Base-by-base conservation (phyloP, 139 green algal species). In the Diplosphaera chodatii region DNA sequence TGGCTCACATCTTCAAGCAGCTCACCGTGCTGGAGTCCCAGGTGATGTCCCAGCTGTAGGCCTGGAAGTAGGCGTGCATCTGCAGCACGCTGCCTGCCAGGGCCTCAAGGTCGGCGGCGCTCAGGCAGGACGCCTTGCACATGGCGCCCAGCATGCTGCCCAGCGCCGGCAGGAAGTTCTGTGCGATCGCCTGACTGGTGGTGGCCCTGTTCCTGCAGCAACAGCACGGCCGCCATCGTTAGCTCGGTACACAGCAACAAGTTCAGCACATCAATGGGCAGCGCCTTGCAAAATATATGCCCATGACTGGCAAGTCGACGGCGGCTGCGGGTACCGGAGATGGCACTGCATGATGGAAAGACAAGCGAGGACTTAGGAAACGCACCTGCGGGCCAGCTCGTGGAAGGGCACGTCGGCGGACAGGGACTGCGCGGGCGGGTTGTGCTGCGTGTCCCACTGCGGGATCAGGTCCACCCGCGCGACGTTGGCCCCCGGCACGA, bases 401-500 rank as follows among this genome's bases (percentile, higher is more conserved):
- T 29, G 59, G 67, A 63, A 72, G 0, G 67, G 67, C 37, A 72
- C 67, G 27, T 41, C 67, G 25, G 67, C 67, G 15, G 62, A 48
- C 28, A 48, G 40, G 20, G 59, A 64, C 67, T 72, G 67, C 16
- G 67, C 67, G 32, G 67, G 67, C 0, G 67, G 28, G 20, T 41
- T 29, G 67, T 72, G 62, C n/a, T 72, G 67, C 15, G 29, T 29
- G 62, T 72, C 67, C 67, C 67, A 72, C 67, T 64, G 59, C 40
- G 62, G 59, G 33, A 72, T 29, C 67, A 72, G 40, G 3, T 72
- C 67, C 40, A 72, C 67, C 18, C 40, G 62, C 29, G 59, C 67
- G 15, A 72, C 28, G 0, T 41, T 62, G 23, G 62, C 62, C 33
- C 62, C 40, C 6, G 59, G 29, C 22, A 72, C 40, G n/a, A 64